phyloP scores from a whole-genome alignment of 2,329 filamentous ascomycete genomes.

The Xylariaceae sp. region DNA sequence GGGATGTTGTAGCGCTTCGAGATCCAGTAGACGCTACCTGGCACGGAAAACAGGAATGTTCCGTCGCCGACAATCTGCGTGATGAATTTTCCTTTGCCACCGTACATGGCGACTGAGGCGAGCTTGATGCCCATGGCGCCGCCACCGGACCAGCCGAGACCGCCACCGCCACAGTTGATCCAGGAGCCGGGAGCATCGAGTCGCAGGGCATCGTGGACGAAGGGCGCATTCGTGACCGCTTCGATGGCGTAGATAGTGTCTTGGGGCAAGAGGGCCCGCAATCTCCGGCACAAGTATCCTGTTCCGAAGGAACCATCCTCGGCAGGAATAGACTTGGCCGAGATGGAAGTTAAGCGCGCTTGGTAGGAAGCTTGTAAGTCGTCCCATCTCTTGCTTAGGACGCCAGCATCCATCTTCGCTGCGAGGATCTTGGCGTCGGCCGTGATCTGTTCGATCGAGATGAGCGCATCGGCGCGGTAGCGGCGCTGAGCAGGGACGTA shows the following conservation, averaged over 20 bases:
- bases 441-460: slow-evolving; percentile 64
- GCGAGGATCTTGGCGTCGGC: slow-evolving; percentile 42
- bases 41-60: slow-evolving; percentile 51
- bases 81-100: slow-evolving; percentile 45
- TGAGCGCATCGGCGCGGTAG: slow-evolving; percentile 61
- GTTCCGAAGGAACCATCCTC: slow-evolving; percentile 58
- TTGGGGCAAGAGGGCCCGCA: slow-evolving; percentile 35
- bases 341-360: slow-evolving; percentile 55
- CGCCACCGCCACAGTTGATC: slow-evolving; percentile 51
- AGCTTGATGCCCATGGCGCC: slow-evolving; percentile 48
- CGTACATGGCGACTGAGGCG: slow-evolving; percentile 36
- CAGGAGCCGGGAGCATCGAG: slow-evolving; percentile 49
- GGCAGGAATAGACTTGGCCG: slow-evolving; percentile 50
- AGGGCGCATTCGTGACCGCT: slow-evolving; percentile 63
- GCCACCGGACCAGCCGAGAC: slow-evolving; percentile 50
- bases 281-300: slow-evolving; percentile 37
- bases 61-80: slow-evolving; percentile 54
- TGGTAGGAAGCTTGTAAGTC: slow-evolving; percentile 54
- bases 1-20: slow-evolving; percentile 50
- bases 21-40: slow-evolving; percentile 53
- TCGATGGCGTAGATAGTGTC: slow-evolving; percentile 69
- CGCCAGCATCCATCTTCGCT: slow-evolving; percentile 36
- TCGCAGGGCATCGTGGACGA: slow-evolving; percentile 64
- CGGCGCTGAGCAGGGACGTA: slow-evolving; percentile 62
- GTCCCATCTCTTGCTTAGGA: slow-evolving; percentile 43